Evolutionary conservation across 78 protist genomes (phyloP).

Genomic region (Dictyostelium capitatum): DNA sequence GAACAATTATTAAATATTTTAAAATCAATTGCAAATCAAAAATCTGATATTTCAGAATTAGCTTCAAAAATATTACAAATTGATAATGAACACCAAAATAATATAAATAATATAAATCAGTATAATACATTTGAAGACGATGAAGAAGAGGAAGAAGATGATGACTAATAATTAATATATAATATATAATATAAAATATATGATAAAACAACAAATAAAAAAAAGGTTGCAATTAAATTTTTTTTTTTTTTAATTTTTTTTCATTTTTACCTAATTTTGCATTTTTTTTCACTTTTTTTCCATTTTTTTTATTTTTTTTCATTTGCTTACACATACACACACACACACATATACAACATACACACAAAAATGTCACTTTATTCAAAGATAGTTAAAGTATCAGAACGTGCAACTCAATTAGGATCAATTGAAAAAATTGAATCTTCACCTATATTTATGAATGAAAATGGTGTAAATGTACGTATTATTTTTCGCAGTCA

Average conservation of each 20-base stretch:
- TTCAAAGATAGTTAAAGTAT: constrained; percentile 44
- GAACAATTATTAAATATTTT: neutral
- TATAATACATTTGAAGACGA: neutral
- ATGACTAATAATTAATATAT: neutral
- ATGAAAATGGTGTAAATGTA: constrained; percentile 59
- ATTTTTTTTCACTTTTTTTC: neutral
- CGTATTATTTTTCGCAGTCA: neutral
- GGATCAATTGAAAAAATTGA: constrained; percentile 73
- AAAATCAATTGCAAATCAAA: neutral
- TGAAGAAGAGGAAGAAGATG: constrained; percentile 19
- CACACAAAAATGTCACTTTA: constrained; percentile 3
- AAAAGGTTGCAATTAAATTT: neutral
- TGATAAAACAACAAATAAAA: neutral
- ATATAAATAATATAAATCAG: neutral
- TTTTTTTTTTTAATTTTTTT: neutral
- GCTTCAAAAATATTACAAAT: constrained; percentile 20
- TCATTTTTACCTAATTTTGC: neutral
- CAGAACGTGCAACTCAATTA: constrained; percentile 71
- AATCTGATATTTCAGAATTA: neutral
- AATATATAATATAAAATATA: neutral
- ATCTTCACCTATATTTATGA: constrained; percentile 56
- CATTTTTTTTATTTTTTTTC: constrained; percentile 2
- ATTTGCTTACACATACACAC: neutral
- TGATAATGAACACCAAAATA: constrained; percentile 8
- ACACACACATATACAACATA: neutral